Percentiles rank a stretch among this genome's conserved stretches.
phyloP scores from a whole-genome alignment of 495 filamentous ascomycete species.

The Saxophila tyrrhenica region DNA sequence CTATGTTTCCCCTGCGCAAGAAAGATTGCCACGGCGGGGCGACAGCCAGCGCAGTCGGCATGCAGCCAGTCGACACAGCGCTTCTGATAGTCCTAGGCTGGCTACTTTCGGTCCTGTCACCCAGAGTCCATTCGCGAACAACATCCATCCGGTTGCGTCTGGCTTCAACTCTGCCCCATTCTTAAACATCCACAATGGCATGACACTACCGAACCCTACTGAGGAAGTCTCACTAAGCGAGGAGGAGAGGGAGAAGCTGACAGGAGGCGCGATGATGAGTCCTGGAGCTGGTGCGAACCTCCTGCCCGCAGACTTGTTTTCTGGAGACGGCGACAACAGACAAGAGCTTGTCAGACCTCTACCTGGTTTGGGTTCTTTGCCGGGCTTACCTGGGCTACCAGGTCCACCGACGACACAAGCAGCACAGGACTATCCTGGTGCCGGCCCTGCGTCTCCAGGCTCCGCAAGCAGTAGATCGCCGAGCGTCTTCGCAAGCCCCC shows the following conservation, averaged over 20 bases:
- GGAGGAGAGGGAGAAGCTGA: conserved; percentile 27
- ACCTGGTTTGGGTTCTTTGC: conserved; percentile 17
- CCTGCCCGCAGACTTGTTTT: conserved; percentile 32
- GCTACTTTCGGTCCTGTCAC: conserved; percentile 1
- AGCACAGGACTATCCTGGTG: neutral
- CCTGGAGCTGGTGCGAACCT: conserved; percentile 29
- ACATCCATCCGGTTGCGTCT: neutral
- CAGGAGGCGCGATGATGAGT: conserved; percentile 30
- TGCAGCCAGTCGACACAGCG: conserved; percentile 5
- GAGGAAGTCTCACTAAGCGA: conserved; percentile 15
- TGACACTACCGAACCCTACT: conserved; percentile 12
- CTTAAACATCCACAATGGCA: conserved; percentile 31
- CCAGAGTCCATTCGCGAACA: conserved; percentile 3
- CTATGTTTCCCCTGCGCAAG: conserved; percentile 2
- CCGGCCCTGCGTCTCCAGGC: conserved; percentile 24
- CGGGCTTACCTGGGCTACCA: conserved; percentile 11
- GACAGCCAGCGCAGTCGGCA: conserved; percentile 16
- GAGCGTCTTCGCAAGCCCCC: conserved; percentile 29
- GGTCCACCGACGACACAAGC: neutral
- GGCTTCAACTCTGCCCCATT: conserved; percentile 18
- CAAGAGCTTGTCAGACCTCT: conserved; percentile 5
- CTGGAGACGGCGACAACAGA: conserved; percentile 20
- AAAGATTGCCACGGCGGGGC: neutral
- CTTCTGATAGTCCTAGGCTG: conserved; percentile 8
- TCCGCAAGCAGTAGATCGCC: conserved; percentile 27